A percentile compares a stretch with the other conserved stretches of the same genome.
Conservation (phyloP, 106 monocot species). For the Allium sativum region DNA sequence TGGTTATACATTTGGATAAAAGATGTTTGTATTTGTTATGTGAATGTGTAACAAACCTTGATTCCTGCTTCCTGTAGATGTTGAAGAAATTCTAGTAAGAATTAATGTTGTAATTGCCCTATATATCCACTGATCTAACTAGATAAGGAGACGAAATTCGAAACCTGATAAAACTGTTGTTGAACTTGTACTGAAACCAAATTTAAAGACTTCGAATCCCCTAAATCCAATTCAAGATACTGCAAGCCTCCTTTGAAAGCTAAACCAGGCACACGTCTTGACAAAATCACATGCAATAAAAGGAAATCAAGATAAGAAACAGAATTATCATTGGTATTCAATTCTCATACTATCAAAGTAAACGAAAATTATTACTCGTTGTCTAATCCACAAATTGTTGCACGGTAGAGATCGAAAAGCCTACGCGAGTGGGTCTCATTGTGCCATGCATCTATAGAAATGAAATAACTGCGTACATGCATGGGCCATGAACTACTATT, state of each 20-base stretch:
- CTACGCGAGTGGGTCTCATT: conserved; percentile 5
- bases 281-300: background rate
- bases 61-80: conserved; percentile 55
- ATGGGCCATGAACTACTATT: background rate
- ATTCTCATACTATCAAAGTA: background rate
- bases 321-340: no score
- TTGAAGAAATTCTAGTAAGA: background rate
- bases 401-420: conserved; percentile 43
- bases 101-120: background rate
- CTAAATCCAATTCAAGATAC: conserved; percentile 26
- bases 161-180: conserved; percentile 60
- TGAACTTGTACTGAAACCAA: conserved; percentile 31
- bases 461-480: conserved; percentile 22
- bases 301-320: background rate
- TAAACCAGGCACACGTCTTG: conserved; percentile 53
- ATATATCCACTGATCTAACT: no score
- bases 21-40: background rate
- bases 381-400: conserved; percentile 23
- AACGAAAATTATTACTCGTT: conserved; percentile 27
- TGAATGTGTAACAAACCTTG: conserved; percentile 32
- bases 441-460: conserved; percentile 43
- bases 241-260: conserved; percentile 28
- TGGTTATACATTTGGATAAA: background rate
- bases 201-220: conserved; percentile 15
- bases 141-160: no score